Base-by-base conservation (phyloP, 257 asterid genomes). In the Leptodermis oblonga region DNA sequence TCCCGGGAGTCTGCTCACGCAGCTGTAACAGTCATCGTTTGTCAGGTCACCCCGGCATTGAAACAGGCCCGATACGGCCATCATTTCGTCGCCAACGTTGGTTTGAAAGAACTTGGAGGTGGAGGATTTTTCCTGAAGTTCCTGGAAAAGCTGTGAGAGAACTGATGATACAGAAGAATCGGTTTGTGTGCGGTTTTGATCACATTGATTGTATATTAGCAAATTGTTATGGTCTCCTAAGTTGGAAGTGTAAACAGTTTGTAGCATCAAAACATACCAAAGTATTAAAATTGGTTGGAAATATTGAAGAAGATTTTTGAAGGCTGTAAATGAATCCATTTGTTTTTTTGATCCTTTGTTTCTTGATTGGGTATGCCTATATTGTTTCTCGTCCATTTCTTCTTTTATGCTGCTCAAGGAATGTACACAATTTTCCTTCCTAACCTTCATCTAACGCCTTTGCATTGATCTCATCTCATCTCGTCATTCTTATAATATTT, bases 1-100 rank as follows among this genome's bases (percentile, higher is more conserved):
- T 48, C 62, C 51, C 0, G 82, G 71, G 55, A 84, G 77, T 60
- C 53, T 82, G 22, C 67, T 74, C 4, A 82, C 85, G 52, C 96
- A 90, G 23, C 30, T 71, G 53, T 62, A 66, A 73, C 96, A 90
- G 33, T 87, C 87, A 3, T 78, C 68, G 0, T 69, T 67, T 60
- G 65, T 77, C 10, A 87, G 71, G 43, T 87, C 82, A 10, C 78
- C 72, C 46, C 88, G 52, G 76, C 96, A 90, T 33, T 87, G 91
- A 43, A 82, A 90, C 55, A 65, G 62, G 64, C 96, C 96, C 2
- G 85, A 79, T 53, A 90, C 71, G 13, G 90, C 74, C 0, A 61
- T 54, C 3, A 73, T 33, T 0, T 77, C 88, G 10, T 82, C 81
- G 0, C 81, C 84, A 0, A 78, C 85, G 10, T 73, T 78, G 58